Evolutionary conservation across 1,139 yeast genomes (phyloP), one percentile per base, ranked within the genome.

Genomic region (Taphrina wiesneri): DNA sequence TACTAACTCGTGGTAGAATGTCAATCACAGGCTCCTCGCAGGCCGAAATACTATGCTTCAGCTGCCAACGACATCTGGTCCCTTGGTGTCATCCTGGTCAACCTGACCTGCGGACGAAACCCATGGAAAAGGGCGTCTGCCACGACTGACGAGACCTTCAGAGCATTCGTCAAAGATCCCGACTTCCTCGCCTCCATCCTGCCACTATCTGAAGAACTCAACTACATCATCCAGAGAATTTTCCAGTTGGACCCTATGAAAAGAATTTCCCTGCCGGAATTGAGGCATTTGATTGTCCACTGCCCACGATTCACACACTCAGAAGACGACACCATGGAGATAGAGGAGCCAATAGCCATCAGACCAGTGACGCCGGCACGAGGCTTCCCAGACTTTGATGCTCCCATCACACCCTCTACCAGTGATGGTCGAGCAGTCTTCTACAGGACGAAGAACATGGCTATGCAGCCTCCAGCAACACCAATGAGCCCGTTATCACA

Each of bases 51-150:
- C 32, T 68, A 67, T 34, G 57, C 59, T n/a, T 86, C 96, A 0
- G 76, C 83, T 45, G 84, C 90, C 9, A 91, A 93, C 62, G 97
- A 91, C 74, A 83, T 90, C 30, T 91, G 97, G 97, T 88, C 96
- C 0, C 78, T 91, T 65, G 96, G 95, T 2, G 86, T 91, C 32
- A 85, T 91, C 41, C 79, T 91, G 67, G 85, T 91, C 69, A 91
- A 91, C 74, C 80, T 91, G 63, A 82, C 90, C 15, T 89, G 96
- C 72, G 86, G 90, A 54, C 82, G 96, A 74, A 91, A 91, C 73
- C 97, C 97, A 21, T 91, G 97, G 97, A 84, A 90, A 66, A 85
- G 86, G 71, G 96, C 97, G 3, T 82, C 87, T 63, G 77, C 83
- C 46, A 75, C 76, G 5, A 83, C 83, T 54, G 89, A 86, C 72